Evolutionary conservation across 768 basidiomycete genomes (phyloP).

Genomic region (Boletus sp.): DNA sequence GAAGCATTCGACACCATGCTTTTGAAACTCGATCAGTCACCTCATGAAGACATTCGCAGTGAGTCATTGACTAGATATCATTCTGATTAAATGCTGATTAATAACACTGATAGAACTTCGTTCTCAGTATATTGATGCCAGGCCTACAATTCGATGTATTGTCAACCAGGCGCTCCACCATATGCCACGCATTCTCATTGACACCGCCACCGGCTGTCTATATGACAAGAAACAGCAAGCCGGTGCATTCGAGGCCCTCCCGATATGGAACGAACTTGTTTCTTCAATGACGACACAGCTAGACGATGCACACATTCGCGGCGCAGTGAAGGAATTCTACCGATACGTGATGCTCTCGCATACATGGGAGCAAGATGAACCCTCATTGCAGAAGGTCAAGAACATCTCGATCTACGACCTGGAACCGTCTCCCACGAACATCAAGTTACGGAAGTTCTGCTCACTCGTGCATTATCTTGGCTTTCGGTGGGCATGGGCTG

Average conservation of each 20-base stretch:
- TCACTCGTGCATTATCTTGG: background rate
- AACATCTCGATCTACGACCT: no score
- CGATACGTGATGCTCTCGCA: slow-evolving; percentile 8
- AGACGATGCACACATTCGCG: background rate
- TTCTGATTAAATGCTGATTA: no score
- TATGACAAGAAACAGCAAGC: background rate
- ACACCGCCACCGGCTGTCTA: background rate
- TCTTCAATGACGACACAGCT: background rate
- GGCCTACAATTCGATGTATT: no score
- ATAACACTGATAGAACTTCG: background rate
- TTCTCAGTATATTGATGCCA: no score
- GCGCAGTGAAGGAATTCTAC: background rate
- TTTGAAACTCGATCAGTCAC: background rate
- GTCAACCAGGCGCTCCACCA: background rate
- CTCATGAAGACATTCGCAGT: background rate
- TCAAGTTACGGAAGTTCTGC: background rate
- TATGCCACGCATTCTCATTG: background rate
- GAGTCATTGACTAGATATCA: background rate
- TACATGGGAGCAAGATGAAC: background rate
- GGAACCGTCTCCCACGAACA: no score
- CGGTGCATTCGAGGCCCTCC: background rate
- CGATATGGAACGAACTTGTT: background rate
- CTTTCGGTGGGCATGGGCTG: slow-evolving; percentile 1
- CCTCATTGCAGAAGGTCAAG: background rate
- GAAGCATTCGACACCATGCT: background rate